These are phyloP conservation scores for Sequoiadendron giganteum DNA, from an alignment of 75 land plant species.

Conservation along the genomic window DNA sequence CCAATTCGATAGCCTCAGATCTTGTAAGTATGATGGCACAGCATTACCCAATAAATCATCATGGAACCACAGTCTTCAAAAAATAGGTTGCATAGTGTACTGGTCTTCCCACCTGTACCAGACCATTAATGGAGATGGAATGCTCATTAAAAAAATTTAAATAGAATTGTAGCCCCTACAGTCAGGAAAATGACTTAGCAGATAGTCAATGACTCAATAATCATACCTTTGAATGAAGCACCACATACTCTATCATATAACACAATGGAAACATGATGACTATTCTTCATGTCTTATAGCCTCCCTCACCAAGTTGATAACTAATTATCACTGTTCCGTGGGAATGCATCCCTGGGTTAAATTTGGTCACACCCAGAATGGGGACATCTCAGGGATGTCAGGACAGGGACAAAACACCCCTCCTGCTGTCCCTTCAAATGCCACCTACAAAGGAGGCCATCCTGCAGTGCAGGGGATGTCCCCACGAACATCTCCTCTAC, in stretches of 20 bases:
- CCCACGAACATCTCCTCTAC: no score
- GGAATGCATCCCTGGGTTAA: no score
- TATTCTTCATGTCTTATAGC: not conserved
- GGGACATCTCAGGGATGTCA: no score
- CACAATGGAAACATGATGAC: not conserved
- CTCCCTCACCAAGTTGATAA: not conserved
- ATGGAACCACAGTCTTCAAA: not conserved
- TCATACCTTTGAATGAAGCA: not conserved
- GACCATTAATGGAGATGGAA: not conserved
- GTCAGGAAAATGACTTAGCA: not conserved
- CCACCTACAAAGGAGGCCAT: no score
- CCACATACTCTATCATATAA: not conserved
- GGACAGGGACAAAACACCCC: no score
- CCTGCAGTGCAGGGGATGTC: no score
- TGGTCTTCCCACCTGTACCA: not conserved
- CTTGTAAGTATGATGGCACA: not conserved
- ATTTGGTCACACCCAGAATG: no score
- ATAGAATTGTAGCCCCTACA: not conserved
- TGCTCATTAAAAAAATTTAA: not conserved
- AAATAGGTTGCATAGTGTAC: not conserved
- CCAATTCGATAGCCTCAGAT: not conserved
- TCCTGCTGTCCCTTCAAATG: no score
- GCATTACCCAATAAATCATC: not conserved
- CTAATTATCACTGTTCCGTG: not conserved
- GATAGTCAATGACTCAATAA: not conserved